Evolutionary conservation across 768 basidiomycete genomes (phyloP).

Genomic region (Lactarius akahatsu): DNA sequence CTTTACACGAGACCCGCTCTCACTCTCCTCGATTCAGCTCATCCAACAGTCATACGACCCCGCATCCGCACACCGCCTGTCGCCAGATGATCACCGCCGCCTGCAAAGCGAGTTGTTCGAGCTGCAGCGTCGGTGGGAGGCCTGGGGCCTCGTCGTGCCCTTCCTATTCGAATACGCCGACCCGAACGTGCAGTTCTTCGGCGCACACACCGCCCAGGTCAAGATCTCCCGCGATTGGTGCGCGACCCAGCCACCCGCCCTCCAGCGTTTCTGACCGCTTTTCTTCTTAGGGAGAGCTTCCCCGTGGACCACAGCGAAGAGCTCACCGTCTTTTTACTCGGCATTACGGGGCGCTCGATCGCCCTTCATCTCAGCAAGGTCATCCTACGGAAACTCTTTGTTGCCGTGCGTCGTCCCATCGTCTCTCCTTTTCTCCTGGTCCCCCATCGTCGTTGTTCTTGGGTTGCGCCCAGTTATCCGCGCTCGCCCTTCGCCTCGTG

Average conservation of each 20-base stretch:
- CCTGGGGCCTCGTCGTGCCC: constrained; percentile 82
- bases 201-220: constrained; percentile 90
- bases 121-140: constrained; percentile 71
- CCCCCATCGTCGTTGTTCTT: constrained; percentile 10
- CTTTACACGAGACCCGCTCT: constrained; percentile 13
- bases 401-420: constrained; percentile 57
- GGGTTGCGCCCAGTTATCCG: constrained; percentile 28
- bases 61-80: constrained; percentile 47
- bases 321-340: constrained; percentile 66
- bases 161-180: constrained; percentile 64
- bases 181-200: constrained; percentile 89
- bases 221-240: constrained; percentile 94
- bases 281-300: constrained; percentile 61
- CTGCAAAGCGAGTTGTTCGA: constrained; percentile 74
- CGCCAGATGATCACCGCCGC: constrained; percentile 58
- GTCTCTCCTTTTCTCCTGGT: neutral
- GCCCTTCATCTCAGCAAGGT: constrained; percentile 58
- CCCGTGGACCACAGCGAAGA: constrained; percentile 57
- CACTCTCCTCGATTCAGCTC: constrained; percentile 43
- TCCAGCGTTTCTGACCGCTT: neutral
- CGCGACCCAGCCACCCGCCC: neutral
- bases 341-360: constrained; percentile 66
- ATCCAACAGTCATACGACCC: constrained; percentile 61
- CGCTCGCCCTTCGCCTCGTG: constrained; percentile 69
- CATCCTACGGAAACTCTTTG: constrained; percentile 84